Base-by-base conservation (phyloP, 78 protist genomes). In the Dictyostelium brefeldianum region DNA sequence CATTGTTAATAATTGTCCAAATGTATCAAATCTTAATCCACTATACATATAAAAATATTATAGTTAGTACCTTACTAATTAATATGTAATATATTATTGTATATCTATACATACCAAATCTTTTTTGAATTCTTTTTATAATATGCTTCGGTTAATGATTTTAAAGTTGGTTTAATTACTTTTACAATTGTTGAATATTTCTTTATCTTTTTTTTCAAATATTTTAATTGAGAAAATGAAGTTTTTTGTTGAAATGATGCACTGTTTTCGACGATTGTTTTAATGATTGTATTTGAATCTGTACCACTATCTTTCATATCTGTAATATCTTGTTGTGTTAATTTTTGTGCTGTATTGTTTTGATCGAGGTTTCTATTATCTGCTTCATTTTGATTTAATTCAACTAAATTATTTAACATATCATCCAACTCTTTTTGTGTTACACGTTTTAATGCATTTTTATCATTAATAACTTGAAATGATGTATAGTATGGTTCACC, bases 201-300 rank as follows among this genome's bases (percentile, higher is more conserved):
- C 12, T 73, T 73, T 50, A 80, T 70, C 75, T 91, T 91, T 64
- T 91, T 91, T 43, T 77, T 79, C 12, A 91, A 73, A 78, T 91
- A 91, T 59, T 91, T 91, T 20, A 83, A 41, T 70, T 91, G 89
- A 17, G 81, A 43, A 31, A 70, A 91, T 41, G 82, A 73, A 6
- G 95, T 91, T 46, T 91, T 91, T 11, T 78, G 41, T 57, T 83
- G 85, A 59, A 91, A 91, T 8, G 79, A 48, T 27, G 81, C 53
- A 56, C 90, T 81, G 47, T 91, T 91, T 5, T 91, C 95, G 53
- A 91, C 83, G 20, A 91, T 31, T 18, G 95, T 85, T n/a, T 73
- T 65, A 22, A 91, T 81, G 31, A 91, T 82, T 15, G 78, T 57
- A 22, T 41, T 47, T 18, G 83, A 74, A 22, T 78, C 90, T n/a